A percentile compares a stretch with the other conserved stretches of the same genome.
phyloP scores from a whole-genome alignment of 2,329 filamentous ascomycete genomes.

The Ophiostoma sp. region DNA sequence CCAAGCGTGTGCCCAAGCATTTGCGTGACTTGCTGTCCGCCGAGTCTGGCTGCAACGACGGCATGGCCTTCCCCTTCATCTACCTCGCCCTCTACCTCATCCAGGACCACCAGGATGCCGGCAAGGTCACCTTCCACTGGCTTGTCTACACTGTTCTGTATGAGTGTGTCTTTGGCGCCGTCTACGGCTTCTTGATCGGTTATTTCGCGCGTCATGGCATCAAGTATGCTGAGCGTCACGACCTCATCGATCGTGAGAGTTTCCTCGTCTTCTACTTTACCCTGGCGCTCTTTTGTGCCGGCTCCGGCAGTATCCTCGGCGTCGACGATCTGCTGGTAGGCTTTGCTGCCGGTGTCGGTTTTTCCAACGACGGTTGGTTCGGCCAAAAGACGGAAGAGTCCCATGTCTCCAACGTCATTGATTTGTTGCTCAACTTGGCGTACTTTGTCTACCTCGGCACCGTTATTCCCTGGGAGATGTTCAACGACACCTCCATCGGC shows the following conservation, averaged over 20 bases:
- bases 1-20: conserved; percentile 95
- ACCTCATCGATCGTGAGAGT: conserved; percentile 90
- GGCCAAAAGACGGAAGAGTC: conserved; percentile 97
- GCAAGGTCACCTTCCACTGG: conserved; percentile 74
- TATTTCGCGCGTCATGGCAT: conserved; percentile 89
- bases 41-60: conserved; percentile 97
- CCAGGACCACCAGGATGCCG: conserved; percentile 65
- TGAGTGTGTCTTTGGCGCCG: conserved; percentile 86
- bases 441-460: conserved; percentile 98
- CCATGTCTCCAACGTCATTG: conserved; percentile 98
- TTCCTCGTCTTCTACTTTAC: conserved; percentile 99
- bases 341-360: conserved; percentile 93
- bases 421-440: conserved; percentile 89
- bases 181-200: conserved; percentile 82
- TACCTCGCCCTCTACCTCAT: conserved; percentile 90
- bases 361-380: conserved; percentile 99
- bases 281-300: conserved; percentile 89
- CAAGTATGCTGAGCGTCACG: conserved; percentile 74
- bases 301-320: conserved; percentile 83
- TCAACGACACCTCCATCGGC: conserved; percentile 69
- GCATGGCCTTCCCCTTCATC: conserved; percentile 98
- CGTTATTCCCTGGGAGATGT: conserved; percentile 93
- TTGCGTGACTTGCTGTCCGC: conserved; percentile 89
- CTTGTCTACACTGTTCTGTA: conserved; percentile 86
- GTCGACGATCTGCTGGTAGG: conserved; percentile 92